These are phyloP conservation scores for Colletotrichum camelliae DNA, from an alignment of 2,329 filamentous ascomycete genomes.

Conservation along the genomic window DNA sequence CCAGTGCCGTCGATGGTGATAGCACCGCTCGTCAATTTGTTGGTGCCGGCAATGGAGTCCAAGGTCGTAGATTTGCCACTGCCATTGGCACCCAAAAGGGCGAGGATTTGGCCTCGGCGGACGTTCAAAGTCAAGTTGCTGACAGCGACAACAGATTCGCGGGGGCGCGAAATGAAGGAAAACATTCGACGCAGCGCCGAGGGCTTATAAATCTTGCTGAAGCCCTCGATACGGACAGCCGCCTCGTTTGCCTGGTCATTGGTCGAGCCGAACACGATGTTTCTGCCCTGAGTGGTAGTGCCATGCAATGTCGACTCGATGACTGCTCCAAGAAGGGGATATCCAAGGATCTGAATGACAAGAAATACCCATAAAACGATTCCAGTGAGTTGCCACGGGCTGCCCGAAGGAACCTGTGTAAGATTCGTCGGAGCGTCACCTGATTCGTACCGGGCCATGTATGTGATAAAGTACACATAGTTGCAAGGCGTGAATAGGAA, in stretches of 20 bases:
- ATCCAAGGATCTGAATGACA: conserved; percentile 77
- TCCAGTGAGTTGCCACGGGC: conserved; percentile 72
- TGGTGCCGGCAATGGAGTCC: conserved; percentile 85
- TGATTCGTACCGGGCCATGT: conserved; percentile 78
- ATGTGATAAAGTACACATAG: conserved; percentile 80
- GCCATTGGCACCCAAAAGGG: conserved; percentile 87
- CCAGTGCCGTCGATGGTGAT: conserved; percentile 81
- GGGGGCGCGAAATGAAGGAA: conserved; percentile 49
- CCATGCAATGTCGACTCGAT: conserved; percentile 80
- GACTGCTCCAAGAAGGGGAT: conserved; percentile 75
- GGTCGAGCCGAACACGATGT: conserved; percentile 44
- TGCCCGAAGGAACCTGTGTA: conserved; percentile 63
- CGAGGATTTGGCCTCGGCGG: conserved; percentile 80
- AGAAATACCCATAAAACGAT: conserved; percentile 81
- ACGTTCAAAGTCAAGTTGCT: conserved; percentile 74
- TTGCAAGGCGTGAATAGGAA: conserved; percentile 87
- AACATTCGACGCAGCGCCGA: conserved; percentile 63
- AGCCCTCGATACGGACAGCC: conserved; percentile 73
- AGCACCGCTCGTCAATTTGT: conserved; percentile 74
- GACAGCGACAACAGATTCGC: conserved; percentile 80
- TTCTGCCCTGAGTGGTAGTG: conserved; percentile 69
- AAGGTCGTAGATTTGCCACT: conserved; percentile 90
- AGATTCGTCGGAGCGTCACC: conserved; percentile 66
- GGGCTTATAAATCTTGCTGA: conserved; percentile 81
- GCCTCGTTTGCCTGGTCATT: conserved; percentile 33